Percentiles rank a stretch among this genome's conserved stretches.
Conservation (phyloP, 148 eudicot genomes). For the Camellia sinensis region DNA sequence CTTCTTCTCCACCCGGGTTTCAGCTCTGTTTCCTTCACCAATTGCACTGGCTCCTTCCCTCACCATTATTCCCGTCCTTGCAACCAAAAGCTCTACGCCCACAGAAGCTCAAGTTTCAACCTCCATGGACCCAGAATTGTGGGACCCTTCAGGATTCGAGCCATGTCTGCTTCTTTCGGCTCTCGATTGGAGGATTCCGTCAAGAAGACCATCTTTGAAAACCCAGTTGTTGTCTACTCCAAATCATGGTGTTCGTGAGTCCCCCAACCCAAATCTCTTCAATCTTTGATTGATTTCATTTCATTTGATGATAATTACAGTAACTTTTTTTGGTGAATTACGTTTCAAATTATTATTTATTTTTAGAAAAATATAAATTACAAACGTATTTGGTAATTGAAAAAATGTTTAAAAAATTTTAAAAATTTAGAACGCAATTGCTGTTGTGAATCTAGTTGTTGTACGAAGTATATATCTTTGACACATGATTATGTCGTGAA, state of each 20-base stretch:
- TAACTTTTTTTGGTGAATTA: background rate
- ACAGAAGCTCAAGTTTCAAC: constrained; percentile 12
- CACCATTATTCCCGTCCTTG: background rate
- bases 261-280: background rate
- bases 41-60: background rate
- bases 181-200: constrained; percentile 72
- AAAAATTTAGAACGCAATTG: too few species aligned
- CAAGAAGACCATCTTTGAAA: constrained; percentile 64
- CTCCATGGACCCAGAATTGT: constrained; percentile 12
- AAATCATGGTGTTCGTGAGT: constrained; percentile 96
- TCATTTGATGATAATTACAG: background rate
- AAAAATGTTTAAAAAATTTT: too few species aligned
- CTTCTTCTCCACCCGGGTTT: constrained; percentile 7
- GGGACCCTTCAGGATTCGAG: constrained; percentile 29
- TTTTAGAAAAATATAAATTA: too few species aligned
- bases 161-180: constrained; percentile 66
- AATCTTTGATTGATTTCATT: too few species aligned
- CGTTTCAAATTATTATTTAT: background rate
- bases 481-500: too few species aligned
- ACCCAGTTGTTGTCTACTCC: constrained; percentile 92
- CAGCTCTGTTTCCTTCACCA: background rate
- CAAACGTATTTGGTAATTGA: too few species aligned
- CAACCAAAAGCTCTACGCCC: constrained; percentile 3
- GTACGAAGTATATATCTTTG: too few species aligned
- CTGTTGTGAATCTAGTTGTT: too few species aligned